Evolutionary conservation across 768 basidiomycete species (phyloP).

Genomic region (Trametes punicea): DNA sequence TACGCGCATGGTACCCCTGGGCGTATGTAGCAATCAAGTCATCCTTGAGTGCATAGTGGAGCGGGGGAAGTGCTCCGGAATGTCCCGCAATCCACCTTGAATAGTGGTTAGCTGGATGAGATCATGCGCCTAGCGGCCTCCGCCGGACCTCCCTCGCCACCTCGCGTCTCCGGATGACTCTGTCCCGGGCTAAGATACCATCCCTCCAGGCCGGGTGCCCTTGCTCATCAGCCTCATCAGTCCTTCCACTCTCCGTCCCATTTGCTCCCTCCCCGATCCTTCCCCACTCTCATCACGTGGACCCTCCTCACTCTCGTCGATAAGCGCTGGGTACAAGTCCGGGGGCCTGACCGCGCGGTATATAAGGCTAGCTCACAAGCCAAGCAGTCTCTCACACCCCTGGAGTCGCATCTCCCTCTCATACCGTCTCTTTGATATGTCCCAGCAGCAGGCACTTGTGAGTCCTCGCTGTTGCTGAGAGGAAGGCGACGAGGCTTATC

Average conservation of each 20-base stretch:
- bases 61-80: neutral
- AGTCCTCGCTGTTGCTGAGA: neutral
- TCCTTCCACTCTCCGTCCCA: neutral
- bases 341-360: neutral
- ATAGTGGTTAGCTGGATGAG: too few relatives aligned
- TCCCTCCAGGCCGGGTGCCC: neutral
- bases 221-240: neutral
- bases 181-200: neutral
- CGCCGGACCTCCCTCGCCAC: neutral
- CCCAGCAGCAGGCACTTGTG: constrained; percentile 12
- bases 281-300: constrained; percentile 7
- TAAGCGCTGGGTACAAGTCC: neutral
- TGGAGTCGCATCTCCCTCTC: neutral
- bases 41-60: too few relatives aligned
- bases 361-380: constrained; percentile 10
- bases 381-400: constrained; percentile 11
- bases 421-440: neutral
- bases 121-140: neutral
- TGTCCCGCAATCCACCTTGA: neutral
- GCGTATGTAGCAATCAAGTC: too few relatives aligned
- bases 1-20: too few relatives aligned
- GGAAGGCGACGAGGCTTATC: neutral
- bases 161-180: neutral
- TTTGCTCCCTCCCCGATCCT: constrained; percentile 2
- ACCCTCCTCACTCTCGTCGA: neutral